These are phyloP conservation scores for Syzygium grande DNA, from an alignment of 345 rosid species.

Conservation along the genomic window DNA sequence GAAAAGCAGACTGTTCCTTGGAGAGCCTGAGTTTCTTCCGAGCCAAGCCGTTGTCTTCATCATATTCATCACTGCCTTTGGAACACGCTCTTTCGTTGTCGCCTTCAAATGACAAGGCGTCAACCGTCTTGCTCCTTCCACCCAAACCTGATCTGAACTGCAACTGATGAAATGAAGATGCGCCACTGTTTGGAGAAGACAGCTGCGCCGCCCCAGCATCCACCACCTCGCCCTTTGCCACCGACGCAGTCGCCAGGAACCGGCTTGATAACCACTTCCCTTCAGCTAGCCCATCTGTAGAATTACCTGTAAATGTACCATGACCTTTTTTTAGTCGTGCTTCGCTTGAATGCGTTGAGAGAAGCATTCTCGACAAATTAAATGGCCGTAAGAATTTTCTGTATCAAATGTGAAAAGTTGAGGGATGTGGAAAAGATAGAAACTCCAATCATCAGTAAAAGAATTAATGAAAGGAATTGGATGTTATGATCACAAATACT, in stretches of 20 bases:
- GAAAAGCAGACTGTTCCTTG: constrained; percentile 88
- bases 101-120: constrained; percentile 24
- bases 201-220: not conserved
- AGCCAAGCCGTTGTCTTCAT: constrained; percentile 65
- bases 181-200: not conserved
- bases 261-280: not conserved
- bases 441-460: not conserved
- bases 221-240: not conserved
- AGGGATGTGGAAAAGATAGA: not conserved
- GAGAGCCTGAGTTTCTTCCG: constrained; percentile 93
- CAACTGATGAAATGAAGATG: not conserved
- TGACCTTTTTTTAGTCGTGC: not conserved
- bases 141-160: constrained; percentile 3
- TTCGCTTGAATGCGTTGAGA: not conserved
- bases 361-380: not conserved
- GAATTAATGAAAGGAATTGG: not conserved
- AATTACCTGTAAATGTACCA: not conserved
- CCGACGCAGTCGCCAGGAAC: not conserved
- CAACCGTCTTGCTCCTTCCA: constrained; percentile 30
- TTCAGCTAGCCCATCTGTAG: not conserved
- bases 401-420: not conserved
- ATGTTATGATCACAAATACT: not conserved
- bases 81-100: constrained; percentile 41
- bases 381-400: not conserved
- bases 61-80: constrained; percentile 53